These are phyloP conservation scores for Trichaptum fuscoviolaceum DNA, from an alignment of 768 basidiomycete species.

Conservation along the genomic window DNA sequence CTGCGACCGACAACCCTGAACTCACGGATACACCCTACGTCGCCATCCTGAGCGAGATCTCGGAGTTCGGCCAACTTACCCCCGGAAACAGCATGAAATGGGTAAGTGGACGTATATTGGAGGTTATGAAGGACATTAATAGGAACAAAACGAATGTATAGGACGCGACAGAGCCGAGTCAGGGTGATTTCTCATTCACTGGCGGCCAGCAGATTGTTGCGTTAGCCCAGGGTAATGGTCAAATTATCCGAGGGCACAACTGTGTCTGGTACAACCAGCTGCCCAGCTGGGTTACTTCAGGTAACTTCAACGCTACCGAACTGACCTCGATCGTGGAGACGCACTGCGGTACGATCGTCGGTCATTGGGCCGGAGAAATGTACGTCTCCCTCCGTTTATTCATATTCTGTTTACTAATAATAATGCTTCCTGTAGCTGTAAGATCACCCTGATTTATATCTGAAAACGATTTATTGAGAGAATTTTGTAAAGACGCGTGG, in stretches of 20 bases:
- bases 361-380: conserved; percentile 35
- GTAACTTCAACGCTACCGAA: conserved; percentile 23
- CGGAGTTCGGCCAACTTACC: conserved; percentile 39
- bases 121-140: neutral
- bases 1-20: conserved; percentile 44
- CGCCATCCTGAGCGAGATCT: conserved; percentile 31
- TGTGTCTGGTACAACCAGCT: conserved; percentile 42
- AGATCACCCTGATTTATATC: neutral
- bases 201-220: conserved; percentile 39
- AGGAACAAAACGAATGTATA: conserved; percentile 17
- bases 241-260: conserved; percentile 43
- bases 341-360: conserved; percentile 31
- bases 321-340: conserved; percentile 29
- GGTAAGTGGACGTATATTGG: conserved; percentile 18
- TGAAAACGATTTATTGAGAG: neutral
- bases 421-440: conserved; percentile 14
- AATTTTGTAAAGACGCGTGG: conserved; percentile 33
- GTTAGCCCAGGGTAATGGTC: conserved; percentile 40
- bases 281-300: conserved; percentile 32
- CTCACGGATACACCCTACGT: conserved; percentile 34
- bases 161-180: conserved; percentile 49
- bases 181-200: conserved; percentile 41
- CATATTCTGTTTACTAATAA: neutral
- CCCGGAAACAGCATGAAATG: conserved; percentile 44
- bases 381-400: conserved; percentile 14